A percentile compares a stretch with the other conserved stretches of the same genome.
Evolutionary conservation across 345 rosid species (phyloP).

Genomic region (Sonneratia caseolaris): DNA sequence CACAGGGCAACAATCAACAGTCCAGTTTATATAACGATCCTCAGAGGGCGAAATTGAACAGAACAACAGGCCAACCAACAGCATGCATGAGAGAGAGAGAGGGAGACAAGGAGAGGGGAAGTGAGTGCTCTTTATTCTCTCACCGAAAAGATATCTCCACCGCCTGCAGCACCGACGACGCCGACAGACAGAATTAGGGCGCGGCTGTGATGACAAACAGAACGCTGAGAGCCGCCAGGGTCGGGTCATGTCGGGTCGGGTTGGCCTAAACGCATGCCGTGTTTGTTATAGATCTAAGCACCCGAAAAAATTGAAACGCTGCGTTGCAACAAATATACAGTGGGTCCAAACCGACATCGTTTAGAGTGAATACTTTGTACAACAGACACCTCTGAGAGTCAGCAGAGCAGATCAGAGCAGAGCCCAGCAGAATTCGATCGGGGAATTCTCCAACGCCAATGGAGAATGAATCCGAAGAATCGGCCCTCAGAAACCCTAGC

Average conservation of each 20-base stretch:
- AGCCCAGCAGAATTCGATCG: too few species aligned
- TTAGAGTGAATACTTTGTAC: too few species aligned
- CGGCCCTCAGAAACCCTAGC: slow-evolving; percentile 17
- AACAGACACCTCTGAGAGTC: too few species aligned
- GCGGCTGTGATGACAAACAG: too few species aligned
- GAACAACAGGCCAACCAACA: background rate
- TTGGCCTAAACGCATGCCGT: too few species aligned
- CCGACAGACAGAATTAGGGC: background rate
- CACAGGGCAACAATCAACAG: background rate
- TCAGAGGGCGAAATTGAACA: background rate
- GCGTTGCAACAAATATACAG: too few species aligned
- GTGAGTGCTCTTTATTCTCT: background rate
- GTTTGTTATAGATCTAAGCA: too few species aligned
- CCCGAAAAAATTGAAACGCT: too few species aligned
- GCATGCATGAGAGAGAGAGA: background rate
- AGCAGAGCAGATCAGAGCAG: too few species aligned
- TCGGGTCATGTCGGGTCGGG: too few species aligned
- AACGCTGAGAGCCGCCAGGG: too few species aligned
- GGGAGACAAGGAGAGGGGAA: background rate
- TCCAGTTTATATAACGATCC: background rate
- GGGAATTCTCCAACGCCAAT: slow-evolving; percentile 4
- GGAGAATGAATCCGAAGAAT: slow-evolving; percentile 23
- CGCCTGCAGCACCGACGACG: slow-evolving; percentile 1
- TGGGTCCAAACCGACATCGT: too few species aligned
- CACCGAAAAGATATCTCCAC: background rate